Evolutionary conservation across 371 early-diverging fungal species (phyloP).

Genomic region (Rhizopus stolonifer): DNA sequence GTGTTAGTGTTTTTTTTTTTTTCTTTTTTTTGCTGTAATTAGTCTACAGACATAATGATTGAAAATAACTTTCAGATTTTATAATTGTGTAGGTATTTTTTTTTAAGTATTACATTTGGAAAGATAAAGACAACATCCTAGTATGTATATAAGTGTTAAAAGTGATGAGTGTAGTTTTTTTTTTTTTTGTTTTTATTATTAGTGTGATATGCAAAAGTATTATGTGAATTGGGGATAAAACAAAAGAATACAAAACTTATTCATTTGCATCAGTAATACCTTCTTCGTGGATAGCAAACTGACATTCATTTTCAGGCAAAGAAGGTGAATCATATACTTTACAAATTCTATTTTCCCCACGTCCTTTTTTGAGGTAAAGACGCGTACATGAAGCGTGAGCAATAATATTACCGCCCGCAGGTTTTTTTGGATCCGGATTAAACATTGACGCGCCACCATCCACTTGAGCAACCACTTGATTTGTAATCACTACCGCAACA

Average conservation of each 20-base stretch:
- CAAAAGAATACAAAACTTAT: slow-evolving; percentile 16
- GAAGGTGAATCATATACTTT: slow-evolving; percentile 89
- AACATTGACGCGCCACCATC: slow-evolving; percentile 95
- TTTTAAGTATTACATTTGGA: no score
- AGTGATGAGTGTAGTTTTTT: no score
- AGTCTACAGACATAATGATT: no score
- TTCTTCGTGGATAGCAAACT: slow-evolving; percentile 63
- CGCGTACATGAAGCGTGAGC: slow-evolving; percentile 95
- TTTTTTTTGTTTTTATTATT: no score
- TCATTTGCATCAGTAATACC: slow-evolving; percentile 66
- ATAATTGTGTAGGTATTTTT: no score
- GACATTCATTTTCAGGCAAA: slow-evolving; percentile 74
- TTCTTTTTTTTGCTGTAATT: no score
- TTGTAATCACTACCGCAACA: slow-evolving; percentile 97
- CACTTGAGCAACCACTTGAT: slow-evolving; percentile 98
- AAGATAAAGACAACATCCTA: no score
- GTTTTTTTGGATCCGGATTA: slow-evolving; percentile 95
- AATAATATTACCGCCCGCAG: slow-evolving; percentile 98
- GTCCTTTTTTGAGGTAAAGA: slow-evolving; percentile 78
- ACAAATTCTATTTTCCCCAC: slow-evolving; percentile 80
- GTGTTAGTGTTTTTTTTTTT: no score
- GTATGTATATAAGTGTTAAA: no score
- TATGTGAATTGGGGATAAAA: not conserved
- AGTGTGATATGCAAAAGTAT: not conserved
- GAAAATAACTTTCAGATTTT: no score